Evolutionary conservation across 2,329 filamentous ascomycete species (phyloP), one percentile per base, ranked within the genome.

Genomic region (Graphium sp.): DNA sequence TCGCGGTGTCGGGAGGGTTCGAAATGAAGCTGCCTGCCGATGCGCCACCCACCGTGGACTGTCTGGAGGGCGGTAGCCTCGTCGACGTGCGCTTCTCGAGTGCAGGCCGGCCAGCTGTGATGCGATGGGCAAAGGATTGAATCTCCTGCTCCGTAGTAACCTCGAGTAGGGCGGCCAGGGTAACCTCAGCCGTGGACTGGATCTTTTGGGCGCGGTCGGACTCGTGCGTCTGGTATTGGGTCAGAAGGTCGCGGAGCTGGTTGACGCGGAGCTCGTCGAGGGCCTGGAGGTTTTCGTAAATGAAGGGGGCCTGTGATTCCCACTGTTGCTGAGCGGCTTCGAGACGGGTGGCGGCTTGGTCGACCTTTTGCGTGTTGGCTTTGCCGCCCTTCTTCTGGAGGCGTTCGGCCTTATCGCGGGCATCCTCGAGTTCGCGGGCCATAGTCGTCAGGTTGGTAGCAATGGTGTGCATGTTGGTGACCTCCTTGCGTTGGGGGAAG

Each of bases 251-350:
- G 35, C 87, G 78, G 34, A 98, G 62, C 44, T 91, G 78, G 49
- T 94, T 93, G 39, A 91, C 60, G 32, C 89, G 73, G 41, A 70
- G 75, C 56, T 98, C 89, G 46, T 98, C 89, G 18, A 91, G 60
- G 5, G 81, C 77, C 49, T 98, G 89, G 16, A 98, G 67, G 35
- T 76, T 79, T 53, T 98, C 89, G 45, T 92, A 94, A 35, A 94
- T 78, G 51, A 82, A 95, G 2, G 89, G 89, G 10, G 89, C 83
- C 49, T 93, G 84, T 1, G 83, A 84, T 32, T 93, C 76, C 89
- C 89, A 98, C 47, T 92, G 79, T 38, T 76, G 67, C 24, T 64
- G 70, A n/a, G 83, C 77, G 34, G 72, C 72, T 37, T 92, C 80
- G 24, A 91, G 68, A 37, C 74, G 75, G 12, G 70, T 60, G 8